Conservation (phyloP, 768 basidiomycete genomes). For the Mycena epipterygia region DNA sequence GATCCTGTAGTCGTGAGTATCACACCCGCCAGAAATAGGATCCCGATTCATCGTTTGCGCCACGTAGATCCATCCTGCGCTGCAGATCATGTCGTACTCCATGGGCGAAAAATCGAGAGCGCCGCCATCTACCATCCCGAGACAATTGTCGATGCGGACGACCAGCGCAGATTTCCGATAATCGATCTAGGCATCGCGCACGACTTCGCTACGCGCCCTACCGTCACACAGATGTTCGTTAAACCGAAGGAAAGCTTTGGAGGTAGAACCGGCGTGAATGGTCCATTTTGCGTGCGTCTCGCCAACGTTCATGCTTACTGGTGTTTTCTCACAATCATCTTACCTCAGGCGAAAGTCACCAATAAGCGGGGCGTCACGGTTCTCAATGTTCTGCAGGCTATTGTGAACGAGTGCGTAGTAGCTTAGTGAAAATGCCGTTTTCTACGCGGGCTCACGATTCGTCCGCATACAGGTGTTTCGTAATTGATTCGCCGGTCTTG, state of each 20-base stretch:
- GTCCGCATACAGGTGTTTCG: neutral
- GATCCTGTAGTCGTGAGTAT: slow-evolving; percentile 1
- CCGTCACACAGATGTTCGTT: slow-evolving; percentile 5
- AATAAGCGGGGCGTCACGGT: slow-evolving; percentile 1
- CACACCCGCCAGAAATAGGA: neutral
- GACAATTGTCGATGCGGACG: neutral
- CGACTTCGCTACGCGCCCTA: slow-evolving; percentile 16
- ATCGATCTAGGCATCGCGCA: neutral
- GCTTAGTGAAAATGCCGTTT: neutral
- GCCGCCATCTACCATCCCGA: neutral
- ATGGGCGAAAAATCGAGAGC: slow-evolving; percentile 7
- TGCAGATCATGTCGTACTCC: slow-evolving; percentile 8
- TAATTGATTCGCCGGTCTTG: neutral
- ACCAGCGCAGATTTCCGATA: neutral
- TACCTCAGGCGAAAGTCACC: slow-evolving; percentile 3
- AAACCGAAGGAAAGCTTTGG: neutral
- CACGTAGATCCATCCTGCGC: neutral
- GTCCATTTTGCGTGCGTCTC: slow-evolving; percentile 15
- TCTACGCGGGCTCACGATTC: neutral
- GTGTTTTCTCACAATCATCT: neutral
- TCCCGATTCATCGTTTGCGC: neutral
- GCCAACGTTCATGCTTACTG: neutral
- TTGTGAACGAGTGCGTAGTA: neutral
- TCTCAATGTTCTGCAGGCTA: slow-evolving; percentile 2
- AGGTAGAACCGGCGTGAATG: neutral